A percentile compares a stretch with the other conserved stretches of the same genome.
Evolutionary conservation across 2,329 filamentous ascomycete species (phyloP).

Genomic region (Sclerotinia nivalis): DNA sequence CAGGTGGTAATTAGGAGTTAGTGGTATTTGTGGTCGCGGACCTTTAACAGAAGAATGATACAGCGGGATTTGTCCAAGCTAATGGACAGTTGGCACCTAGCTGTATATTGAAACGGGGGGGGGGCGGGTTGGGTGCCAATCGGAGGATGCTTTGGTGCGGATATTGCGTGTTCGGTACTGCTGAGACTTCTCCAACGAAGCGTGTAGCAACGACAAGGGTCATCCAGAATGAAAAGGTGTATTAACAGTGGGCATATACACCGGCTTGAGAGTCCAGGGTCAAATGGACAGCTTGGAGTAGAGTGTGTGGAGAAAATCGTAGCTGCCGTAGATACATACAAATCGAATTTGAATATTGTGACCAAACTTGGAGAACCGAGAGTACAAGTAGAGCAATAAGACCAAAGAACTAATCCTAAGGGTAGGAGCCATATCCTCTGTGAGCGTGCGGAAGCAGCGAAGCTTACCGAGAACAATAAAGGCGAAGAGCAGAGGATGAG

Average conservation of each 20-base stretch:
- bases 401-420: not conserved
- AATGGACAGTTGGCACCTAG: not conserved
- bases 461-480: not conserved
- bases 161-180: not conserved
- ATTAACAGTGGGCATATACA: not conserved
- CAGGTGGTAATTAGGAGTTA: not conserved
- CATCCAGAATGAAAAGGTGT: not conserved
- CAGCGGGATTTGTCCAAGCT: not conserved
- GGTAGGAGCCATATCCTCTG: not conserved
- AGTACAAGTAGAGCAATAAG: not conserved
- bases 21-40: not conserved
- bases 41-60: not conserved
- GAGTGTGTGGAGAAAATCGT: no score
- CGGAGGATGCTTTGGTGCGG: not conserved
- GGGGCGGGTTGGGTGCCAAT: not conserved
- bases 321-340: not conserved
- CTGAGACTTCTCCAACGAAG: not conserved
- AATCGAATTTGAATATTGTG: not conserved
- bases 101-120: not conserved
- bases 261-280: no score
- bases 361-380: not conserved
- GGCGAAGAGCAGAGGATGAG: not conserved
- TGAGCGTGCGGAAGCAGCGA: not conserved
- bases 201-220: not conserved
- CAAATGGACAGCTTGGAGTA: no score